phyloP scores from a whole-genome alignment of 345 rosid genomes.

The Bretschneidera sinensis region DNA sequence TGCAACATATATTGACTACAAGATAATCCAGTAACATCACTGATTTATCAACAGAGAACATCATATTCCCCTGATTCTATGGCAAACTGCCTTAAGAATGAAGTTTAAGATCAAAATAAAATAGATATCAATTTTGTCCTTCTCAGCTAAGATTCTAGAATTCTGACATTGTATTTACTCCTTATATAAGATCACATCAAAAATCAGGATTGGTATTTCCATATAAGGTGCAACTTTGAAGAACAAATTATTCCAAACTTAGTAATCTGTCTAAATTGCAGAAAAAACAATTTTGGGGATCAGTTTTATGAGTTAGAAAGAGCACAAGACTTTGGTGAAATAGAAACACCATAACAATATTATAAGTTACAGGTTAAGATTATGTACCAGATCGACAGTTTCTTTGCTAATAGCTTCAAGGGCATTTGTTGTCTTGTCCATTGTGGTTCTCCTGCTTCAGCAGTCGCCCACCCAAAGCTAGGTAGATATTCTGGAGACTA shows the following conservation, averaged over 20 bases:
- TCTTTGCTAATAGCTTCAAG: conserved; percentile 74
- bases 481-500: conserved; percentile 14
- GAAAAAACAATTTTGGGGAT: too few species aligned
- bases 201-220: too few species aligned
- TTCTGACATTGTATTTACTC: too few species aligned
- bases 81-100: background rate
- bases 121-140: background rate
- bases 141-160: background rate
- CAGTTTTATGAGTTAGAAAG: too few species aligned
- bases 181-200: too few species aligned
- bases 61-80: background rate
- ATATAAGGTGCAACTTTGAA: background rate
- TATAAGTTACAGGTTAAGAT: background rate
- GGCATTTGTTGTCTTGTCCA: conserved; percentile 45
- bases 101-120: background rate
- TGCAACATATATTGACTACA: background rate
- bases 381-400: conserved; percentile 63
- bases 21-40: background rate
- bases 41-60: background rate
- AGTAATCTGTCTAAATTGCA: too few species aligned
- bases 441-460: conserved; percentile 26
- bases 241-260: too few species aligned
- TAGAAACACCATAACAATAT: background rate
- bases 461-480: conserved; percentile 6
- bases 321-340: background rate